Conservation (phyloP, 768 basidiomycete genomes). For the Lentinula raphanica region DNA sequence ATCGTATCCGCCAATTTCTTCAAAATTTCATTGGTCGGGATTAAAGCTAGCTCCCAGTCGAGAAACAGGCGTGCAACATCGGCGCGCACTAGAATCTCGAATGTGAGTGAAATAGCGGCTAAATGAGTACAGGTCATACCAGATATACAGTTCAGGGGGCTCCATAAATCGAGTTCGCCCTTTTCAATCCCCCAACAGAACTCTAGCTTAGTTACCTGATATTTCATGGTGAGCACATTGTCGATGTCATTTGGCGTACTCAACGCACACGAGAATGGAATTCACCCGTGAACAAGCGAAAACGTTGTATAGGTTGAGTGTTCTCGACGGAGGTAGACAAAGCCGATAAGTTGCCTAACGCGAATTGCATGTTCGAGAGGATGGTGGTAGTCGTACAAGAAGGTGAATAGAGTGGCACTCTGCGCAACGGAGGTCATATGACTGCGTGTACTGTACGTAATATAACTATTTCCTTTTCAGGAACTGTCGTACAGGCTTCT, state of each 20-base stretch:
- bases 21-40: too few relatives aligned
- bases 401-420: too few relatives aligned
- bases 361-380: too few relatives aligned
- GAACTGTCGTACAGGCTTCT: too few relatives aligned
- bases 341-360: background rate
- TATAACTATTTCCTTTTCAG: too few relatives aligned
- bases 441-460: too few relatives aligned
- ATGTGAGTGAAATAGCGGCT: background rate
- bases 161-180: background rate
- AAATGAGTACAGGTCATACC: background rate
- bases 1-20: too few relatives aligned
- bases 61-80: background rate
- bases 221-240: background rate
- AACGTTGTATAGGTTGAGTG: background rate
- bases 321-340: background rate
- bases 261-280: background rate
- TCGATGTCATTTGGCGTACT: background rate
- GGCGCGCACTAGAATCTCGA: background rate
- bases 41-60: background rate
- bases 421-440: too few relatives aligned
- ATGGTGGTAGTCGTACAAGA: too few relatives aligned
- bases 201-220: background rate
- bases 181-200: background rate
- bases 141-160: background rate
- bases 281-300: background rate